Evolutionary conservation across 768 basidiomycete genomes (phyloP).

Genomic region (Exidia glandulosa): DNA sequence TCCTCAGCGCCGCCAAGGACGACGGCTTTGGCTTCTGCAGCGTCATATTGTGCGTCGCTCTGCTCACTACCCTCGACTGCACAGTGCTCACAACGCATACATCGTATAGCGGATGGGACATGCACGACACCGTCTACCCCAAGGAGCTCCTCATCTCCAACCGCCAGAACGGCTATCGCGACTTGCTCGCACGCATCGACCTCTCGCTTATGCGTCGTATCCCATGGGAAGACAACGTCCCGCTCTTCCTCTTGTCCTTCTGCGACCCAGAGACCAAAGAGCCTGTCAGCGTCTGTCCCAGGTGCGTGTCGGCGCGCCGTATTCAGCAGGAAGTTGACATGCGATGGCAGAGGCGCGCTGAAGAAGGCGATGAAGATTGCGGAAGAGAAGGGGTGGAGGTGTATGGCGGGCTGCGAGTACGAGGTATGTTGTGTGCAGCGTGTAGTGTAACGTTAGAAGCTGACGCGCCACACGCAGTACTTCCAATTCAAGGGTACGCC

Average conservation of each 20-base stretch:
- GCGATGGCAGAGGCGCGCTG: conserved; percentile 70
- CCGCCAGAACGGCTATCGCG: conserved; percentile 82
- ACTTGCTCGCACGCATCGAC: conserved; percentile 79
- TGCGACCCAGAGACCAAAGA: conserved; percentile 73
- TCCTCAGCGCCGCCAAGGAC: conserved; percentile 59
- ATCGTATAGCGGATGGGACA: conserved; percentile 81
- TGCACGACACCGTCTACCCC: conserved; percentile 79
- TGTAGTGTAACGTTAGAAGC: not conserved
- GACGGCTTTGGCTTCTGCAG: conserved; percentile 91
- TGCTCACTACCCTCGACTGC: not conserved
- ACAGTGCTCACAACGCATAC: conserved; percentile 1
- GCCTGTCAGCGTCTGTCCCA: conserved; percentile 73
- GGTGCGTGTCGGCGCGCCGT: too few species aligned
- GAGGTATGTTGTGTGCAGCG: conserved; percentile 48
- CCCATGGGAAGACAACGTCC: conserved; percentile 83
- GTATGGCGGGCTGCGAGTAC: conserved; percentile 85
- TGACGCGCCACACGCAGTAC: conserved; percentile 36
- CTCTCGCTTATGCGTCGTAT: conserved; percentile 79
- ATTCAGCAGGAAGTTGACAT: too few species aligned
- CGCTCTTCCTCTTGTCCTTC: conserved; percentile 91
- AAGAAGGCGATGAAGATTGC: conserved; percentile 44
- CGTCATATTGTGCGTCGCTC: conserved; percentile 65
- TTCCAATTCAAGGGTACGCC: conserved; percentile 77
- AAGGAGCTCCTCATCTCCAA: conserved; percentile 86
- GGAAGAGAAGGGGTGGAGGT: conserved; percentile 38